These are phyloP conservation scores for Amanita rimosa DNA, from an alignment of 768 basidiomycete genomes.

Conservation along the genomic window DNA sequence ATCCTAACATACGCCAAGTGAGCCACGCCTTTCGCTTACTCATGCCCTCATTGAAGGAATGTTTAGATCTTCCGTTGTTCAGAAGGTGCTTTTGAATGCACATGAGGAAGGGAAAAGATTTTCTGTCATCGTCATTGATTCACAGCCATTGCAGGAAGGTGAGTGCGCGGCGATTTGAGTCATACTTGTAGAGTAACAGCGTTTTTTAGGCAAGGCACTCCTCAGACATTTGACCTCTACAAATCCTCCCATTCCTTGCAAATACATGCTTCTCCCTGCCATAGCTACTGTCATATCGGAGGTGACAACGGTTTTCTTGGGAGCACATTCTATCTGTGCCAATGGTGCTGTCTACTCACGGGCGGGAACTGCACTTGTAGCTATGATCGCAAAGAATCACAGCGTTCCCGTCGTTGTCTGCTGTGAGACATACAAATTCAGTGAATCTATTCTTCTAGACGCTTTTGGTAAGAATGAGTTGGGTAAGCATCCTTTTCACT, in stretches of 20 bases:
- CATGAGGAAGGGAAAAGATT: constrained; percentile 67
- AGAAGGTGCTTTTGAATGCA: constrained; percentile 76
- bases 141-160: constrained; percentile 92
- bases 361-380: constrained; percentile 90
- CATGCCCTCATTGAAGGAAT: not conserved
- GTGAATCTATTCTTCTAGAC: constrained; percentile 85
- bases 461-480: constrained; percentile 95
- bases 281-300: constrained; percentile 71
- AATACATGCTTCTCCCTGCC: constrained; percentile 86
- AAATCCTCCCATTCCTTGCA: constrained; percentile 59
- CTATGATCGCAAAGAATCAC: constrained; percentile 88
- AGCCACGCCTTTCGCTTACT: constrained; percentile 8
- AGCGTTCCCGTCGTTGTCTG: constrained; percentile 92
- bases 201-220: constrained; percentile 58
- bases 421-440: constrained; percentile 98
- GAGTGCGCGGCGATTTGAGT: not conserved
- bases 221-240: constrained; percentile 57
- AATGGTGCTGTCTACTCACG: constrained; percentile 92
- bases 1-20: constrained; percentile 87
- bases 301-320: constrained; percentile 77
- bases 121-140: constrained; percentile 89
- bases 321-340: constrained; percentile 89
- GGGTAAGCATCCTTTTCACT: constrained; percentile 37
- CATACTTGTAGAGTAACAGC: constrained; percentile 4
- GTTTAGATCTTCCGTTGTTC: constrained; percentile 84